Conservation (phyloP, 192 early-diverging fungal genomes). For the Backusella tarrabulga region DNA sequence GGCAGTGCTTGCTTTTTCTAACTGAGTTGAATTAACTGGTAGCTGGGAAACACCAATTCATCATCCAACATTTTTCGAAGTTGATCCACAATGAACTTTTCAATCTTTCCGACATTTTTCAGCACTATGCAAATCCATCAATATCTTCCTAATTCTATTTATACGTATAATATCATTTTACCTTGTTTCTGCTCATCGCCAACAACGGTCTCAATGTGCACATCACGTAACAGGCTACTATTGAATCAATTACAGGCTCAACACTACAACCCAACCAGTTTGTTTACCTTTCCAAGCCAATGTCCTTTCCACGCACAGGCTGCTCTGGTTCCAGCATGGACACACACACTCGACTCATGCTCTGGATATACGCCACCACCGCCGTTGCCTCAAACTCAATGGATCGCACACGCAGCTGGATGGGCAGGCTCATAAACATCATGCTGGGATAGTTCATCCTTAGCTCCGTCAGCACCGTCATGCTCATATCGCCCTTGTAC, state of each 20-base stretch:
- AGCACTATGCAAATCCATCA: slow-evolving; percentile 44
- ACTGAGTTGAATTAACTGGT: slow-evolving; percentile 39
- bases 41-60: slow-evolving; percentile 77
- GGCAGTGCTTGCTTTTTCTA: background rate
- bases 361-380: slow-evolving; percentile 63
- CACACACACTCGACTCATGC: slow-evolving; percentile 59
- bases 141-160: background rate
- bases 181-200: slow-evolving; percentile 69
- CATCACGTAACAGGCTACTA: slow-evolving; percentile 51
- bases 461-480: slow-evolving; percentile 66
- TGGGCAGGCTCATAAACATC: slow-evolving; percentile 72
- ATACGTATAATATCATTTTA: slow-evolving; percentile 20
- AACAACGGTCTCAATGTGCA: slow-evolving; percentile 63
- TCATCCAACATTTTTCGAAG: slow-evolving; percentile 72
- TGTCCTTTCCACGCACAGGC: slow-evolving; percentile 30
- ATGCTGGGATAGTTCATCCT: slow-evolving; percentile 75
- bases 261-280: background rate
- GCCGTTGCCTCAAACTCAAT: slow-evolving; percentile 70
- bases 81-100: slow-evolving; percentile 76
- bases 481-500: slow-evolving; percentile 76
- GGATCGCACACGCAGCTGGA: slow-evolving; percentile 64
- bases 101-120: slow-evolving; percentile 83
- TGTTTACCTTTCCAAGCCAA: slow-evolving; percentile 25
- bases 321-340: slow-evolving; percentile 72
- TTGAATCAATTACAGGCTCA: too few species aligned